Evolutionary conservation across 495 filamentous ascomycete species (phyloP).

Genomic region (Penicillium steckii): DNA sequence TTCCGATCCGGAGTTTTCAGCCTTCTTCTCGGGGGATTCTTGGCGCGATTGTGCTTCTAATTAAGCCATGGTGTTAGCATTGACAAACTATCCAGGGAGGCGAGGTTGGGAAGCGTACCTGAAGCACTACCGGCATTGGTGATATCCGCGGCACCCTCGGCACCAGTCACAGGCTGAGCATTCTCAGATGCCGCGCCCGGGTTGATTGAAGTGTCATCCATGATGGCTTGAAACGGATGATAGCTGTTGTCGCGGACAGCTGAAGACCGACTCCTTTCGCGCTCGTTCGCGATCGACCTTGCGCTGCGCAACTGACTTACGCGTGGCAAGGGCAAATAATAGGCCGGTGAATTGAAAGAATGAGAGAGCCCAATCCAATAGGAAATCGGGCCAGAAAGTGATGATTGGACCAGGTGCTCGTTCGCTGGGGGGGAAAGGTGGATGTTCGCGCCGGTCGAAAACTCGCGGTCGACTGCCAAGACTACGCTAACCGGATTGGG

Average conservation of each 20-base stretch:
- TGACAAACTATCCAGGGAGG: conserved; percentile 14
- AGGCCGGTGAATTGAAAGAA: not conserved
- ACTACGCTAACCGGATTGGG: conserved; percentile 13
- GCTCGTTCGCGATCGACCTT: conserved; percentile 15
- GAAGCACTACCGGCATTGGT: conserved; percentile 28
- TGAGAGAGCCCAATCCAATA: conserved; percentile 16
- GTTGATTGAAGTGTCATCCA: conserved; percentile 38
- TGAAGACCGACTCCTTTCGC: conserved; percentile 34
- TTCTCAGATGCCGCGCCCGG: conserved; percentile 30
- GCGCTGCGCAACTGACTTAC: conserved; percentile 15
- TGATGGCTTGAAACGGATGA: conserved; percentile 28
- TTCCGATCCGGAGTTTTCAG: conserved; percentile 52
- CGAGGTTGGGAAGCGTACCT: conserved; percentile 25
- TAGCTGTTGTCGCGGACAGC: conserved; percentile 34
- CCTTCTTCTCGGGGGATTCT: conserved; percentile 27
- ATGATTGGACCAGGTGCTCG: conserved; percentile 26
- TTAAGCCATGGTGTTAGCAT: not conserved
- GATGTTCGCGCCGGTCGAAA: conserved; percentile 33
- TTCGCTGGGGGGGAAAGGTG: conserved; percentile 23
- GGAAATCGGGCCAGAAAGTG: conserved; percentile 10
- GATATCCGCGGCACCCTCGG: conserved; percentile 29
- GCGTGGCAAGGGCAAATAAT: not conserved
- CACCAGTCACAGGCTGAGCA: conserved; percentile 21
- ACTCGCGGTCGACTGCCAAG: conserved; percentile 31
- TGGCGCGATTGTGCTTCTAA: conserved; percentile 35